phyloP scores from a whole-genome alignment of 352 stramenopile genomes.

The Pythium brachiatum region DNA sequence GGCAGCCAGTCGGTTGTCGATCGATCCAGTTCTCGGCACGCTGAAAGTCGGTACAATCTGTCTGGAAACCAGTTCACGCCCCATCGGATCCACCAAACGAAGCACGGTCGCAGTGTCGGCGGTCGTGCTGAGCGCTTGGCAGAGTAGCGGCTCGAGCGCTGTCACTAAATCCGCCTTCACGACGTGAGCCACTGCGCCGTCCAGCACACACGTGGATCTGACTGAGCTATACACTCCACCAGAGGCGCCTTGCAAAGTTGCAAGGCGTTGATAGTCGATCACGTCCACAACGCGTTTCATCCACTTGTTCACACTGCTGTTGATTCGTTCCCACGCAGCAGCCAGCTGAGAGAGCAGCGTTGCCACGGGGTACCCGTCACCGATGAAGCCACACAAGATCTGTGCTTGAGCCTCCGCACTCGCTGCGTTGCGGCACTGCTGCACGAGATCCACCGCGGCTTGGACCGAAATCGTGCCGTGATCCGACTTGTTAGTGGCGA shows the following conservation, averaged over 20 bases:
- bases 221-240: background rate
- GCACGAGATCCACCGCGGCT: background rate
- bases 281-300: background rate
- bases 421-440: background rate
- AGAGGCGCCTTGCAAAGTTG: background rate
- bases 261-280: background rate
- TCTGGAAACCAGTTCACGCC: background rate
- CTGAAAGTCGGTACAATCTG: background rate
- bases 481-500: background rate
- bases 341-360: background rate
- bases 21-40: background rate
- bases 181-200: background rate
- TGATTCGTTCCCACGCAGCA: background rate
- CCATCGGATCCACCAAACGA: background rate
- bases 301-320: background rate
- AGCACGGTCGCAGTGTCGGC: background rate
- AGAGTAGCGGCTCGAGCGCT: background rate
- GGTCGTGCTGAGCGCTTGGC: background rate
- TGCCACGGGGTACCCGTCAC: background rate
- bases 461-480: background rate
- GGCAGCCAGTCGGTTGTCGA: background rate
- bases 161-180: background rate
- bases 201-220: background rate
- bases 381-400: background rate
- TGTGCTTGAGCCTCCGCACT: background rate